Percentiles rank a stretch among this genome's conserved stretches.
Conservation (phyloP, 768 basidiomycete genomes). For the Lentinus brumalis region DNA sequence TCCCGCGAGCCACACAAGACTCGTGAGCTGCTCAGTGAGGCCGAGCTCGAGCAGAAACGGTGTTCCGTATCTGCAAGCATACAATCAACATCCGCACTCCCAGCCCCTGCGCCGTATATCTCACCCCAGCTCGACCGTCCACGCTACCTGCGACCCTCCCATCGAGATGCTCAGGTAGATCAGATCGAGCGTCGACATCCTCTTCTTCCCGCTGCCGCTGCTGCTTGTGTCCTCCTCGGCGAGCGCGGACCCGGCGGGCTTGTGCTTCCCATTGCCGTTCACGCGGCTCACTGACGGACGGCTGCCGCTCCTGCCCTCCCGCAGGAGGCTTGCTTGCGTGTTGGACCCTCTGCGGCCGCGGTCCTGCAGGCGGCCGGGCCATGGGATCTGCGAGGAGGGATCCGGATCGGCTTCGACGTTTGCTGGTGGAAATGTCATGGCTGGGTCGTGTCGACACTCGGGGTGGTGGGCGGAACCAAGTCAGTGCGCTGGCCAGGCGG, state of each 20-base stretch:
- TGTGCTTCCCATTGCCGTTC: constrained; percentile 5
- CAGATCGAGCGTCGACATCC: constrained; percentile 45
- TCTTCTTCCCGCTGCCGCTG: constrained; percentile 23
- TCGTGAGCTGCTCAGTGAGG: constrained; percentile 86
- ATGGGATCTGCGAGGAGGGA: constrained; percentile 78
- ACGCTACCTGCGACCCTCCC: constrained; percentile 92
- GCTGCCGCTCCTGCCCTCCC: constrained; percentile 5
- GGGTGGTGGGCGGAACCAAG: background rate
- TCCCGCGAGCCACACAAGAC: constrained; percentile 93
- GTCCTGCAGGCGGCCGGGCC: constrained; percentile 53
- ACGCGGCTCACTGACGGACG: background rate
- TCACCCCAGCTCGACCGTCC: constrained; percentile 94
- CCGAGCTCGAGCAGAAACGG: constrained; percentile 85
- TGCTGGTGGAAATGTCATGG: constrained; percentile 61
- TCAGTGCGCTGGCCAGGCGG: constrained; percentile 18
- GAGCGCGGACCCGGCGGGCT: background rate
- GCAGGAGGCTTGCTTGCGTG: background rate
- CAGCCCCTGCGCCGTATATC: constrained; percentile 27
- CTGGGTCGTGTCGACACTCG: background rate
- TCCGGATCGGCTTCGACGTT: constrained; percentile 59
- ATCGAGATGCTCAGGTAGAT: constrained; percentile 87
- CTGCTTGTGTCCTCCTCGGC: constrained; percentile 1
- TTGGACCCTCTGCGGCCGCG: constrained; percentile 19
- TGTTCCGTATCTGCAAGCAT: constrained; percentile 78
- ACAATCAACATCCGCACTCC: background rate